phyloP scores from a whole-genome alignment of 345 rosid genomes.

The Luvunga scandens region DNA sequence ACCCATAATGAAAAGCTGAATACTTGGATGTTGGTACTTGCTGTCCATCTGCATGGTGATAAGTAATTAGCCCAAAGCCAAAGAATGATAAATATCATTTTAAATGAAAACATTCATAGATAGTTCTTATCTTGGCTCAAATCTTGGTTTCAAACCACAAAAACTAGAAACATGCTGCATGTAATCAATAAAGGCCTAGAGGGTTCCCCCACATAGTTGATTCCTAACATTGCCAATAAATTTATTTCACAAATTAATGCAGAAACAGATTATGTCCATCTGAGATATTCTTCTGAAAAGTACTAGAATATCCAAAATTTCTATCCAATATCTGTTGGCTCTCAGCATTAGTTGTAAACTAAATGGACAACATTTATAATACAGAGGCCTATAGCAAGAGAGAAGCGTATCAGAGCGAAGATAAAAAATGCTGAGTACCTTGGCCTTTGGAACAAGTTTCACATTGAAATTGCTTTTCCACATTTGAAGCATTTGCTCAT shows the following conservation, averaged over 20 bases:
- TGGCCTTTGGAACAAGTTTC: slow-evolving; percentile 63
- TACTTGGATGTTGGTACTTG: slow-evolving; percentile 83
- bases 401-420: too few species aligned
- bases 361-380: neutral
- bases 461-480: slow-evolving; percentile 79
- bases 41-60: slow-evolving; percentile 61
- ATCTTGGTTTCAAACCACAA: neutral
- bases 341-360: neutral
- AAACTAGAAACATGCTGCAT: neutral
- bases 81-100: neutral
- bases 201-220: neutral
- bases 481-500: slow-evolving; percentile 79
- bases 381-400: neutral
- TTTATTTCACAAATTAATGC: neutral
- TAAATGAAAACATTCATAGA: neutral
- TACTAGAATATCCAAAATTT: neutral
- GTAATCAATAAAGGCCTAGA: neutral
- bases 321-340: neutral
- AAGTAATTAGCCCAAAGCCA: neutral
- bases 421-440: slow-evolving; percentile 38
- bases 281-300: neutral
- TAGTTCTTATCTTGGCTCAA: neutral
- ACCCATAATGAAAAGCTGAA: slow-evolving; percentile 81
- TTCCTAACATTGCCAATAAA: neutral
- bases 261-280: neutral